These are phyloP conservation scores for Heterobasidion irregulare DNA, from an alignment of 1,284 basidiomycete species.

Conservation along the genomic window DNA sequence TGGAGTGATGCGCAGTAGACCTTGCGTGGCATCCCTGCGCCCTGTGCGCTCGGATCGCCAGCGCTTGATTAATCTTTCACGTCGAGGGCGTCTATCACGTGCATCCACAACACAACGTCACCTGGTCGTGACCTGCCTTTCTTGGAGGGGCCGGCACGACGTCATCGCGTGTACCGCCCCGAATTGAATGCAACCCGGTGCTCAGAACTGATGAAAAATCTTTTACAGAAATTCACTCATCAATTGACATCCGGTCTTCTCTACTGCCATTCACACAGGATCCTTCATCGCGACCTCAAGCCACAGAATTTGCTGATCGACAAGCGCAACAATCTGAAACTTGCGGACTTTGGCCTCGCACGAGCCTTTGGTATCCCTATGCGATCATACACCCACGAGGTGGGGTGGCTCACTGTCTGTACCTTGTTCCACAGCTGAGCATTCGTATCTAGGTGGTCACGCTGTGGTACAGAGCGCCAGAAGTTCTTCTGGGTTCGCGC, in stretches of 20 bases:
- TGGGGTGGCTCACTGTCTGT: conserved; percentile 24
- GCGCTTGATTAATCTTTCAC: neutral
- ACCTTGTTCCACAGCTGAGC: neutral
- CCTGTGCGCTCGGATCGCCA: too few relatives aligned
- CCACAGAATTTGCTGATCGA: conserved; percentile 97
- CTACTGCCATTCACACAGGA: conserved; percentile 95
- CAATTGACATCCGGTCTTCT: conserved; percentile 84
- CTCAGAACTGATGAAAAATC: neutral
- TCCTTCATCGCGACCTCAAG: conserved; percentile 95
- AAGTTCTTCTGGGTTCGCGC: conserved; percentile 91
- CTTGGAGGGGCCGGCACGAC: neutral
- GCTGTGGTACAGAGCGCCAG: conserved; percentile 97
- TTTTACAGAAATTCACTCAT: conserved; percentile 77
- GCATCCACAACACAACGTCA: neutral
- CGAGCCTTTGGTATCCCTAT: conserved; percentile 97
- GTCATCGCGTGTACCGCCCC: neutral
- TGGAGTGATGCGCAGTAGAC: neutral
- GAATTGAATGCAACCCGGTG: too few relatives aligned
- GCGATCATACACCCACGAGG: conserved; percentile 97
- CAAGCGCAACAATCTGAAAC: conserved; percentile 83
- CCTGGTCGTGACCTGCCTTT: neutral
- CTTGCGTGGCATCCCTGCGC: neutral
- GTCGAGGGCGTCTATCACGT: conserved; percentile 4
- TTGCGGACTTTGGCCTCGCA: conserved; percentile 96
- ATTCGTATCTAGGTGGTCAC: conserved; percentile 75